Evolutionary conservation across 768 basidiomycete genomes (phyloP).

Genomic region (Holtermannia corniformis): DNA sequence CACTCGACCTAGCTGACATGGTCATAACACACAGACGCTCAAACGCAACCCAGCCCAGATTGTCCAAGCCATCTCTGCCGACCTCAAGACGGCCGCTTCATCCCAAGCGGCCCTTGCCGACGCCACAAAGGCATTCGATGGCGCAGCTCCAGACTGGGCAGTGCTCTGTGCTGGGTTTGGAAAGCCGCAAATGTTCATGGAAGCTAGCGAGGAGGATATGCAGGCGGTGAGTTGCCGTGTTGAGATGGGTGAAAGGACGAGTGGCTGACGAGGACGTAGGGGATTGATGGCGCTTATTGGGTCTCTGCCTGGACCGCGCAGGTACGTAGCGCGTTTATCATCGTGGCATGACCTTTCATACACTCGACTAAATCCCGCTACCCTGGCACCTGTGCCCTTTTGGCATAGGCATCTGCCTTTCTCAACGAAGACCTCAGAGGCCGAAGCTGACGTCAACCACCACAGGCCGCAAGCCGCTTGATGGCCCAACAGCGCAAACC

Average conservation of each 20-base stretch:
- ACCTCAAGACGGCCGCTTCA: slow-evolving; percentile 49
- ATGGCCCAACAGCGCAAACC: slow-evolving; percentile 52
- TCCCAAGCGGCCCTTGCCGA: slow-evolving; percentile 57
- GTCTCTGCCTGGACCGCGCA: slow-evolving; percentile 50
- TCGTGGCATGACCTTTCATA: slow-evolving; percentile 3
- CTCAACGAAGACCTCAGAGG: neutral
- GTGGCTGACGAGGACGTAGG: slow-evolving; percentile 20
- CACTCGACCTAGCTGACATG: neutral
- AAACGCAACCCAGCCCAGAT: slow-evolving; percentile 54
- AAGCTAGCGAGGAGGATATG: slow-evolving; percentile 55
- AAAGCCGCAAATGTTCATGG: slow-evolving; percentile 63
- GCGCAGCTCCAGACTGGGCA: slow-evolving; percentile 60
- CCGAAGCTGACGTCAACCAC: neutral
- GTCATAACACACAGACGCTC: slow-evolving; percentile 42
- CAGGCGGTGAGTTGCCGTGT: slow-evolving; percentile 24
- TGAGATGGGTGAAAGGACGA: neutral
- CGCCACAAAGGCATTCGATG: slow-evolving; percentile 51
- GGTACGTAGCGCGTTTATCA: slow-evolving; percentile 42
- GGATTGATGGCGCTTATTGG: slow-evolving; percentile 55
- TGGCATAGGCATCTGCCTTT: neutral
- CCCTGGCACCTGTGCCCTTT: neutral
- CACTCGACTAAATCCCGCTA: neutral
- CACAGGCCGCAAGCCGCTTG: slow-evolving; percentile 57
- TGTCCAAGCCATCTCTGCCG: slow-evolving; percentile 58
- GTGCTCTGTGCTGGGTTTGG: slow-evolving; percentile 67